These are phyloP conservation scores for Coemansia sp. DNA, from an alignment of 192 early-diverging fungal species.

Conservation along the genomic window DNA sequence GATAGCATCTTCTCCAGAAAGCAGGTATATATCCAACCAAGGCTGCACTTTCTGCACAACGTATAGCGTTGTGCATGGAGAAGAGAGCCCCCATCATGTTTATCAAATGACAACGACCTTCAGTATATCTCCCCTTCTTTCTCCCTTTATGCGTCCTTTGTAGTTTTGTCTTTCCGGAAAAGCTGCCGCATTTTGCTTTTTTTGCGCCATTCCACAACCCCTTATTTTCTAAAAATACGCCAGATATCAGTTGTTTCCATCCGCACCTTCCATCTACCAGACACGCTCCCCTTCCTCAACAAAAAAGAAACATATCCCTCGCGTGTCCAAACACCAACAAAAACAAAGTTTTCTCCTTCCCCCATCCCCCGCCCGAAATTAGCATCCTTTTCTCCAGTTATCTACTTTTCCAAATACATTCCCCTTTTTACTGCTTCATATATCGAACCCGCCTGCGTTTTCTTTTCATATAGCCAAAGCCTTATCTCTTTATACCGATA, in stretches of 20 bases:
- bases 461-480: neutral
- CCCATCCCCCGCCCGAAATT: neutral
- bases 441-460: neutral
- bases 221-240: neutral
- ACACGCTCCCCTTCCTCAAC: neutral
- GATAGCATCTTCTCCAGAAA: no score
- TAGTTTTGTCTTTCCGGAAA: no score
- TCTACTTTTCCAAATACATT: neutral
- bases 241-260: neutral
- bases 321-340: neutral
- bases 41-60: neutral
- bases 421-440: neutral
- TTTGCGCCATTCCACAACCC: neutral
- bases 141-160: neutral
- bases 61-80: neutral
- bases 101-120: neutral
- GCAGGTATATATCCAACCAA: neutral
- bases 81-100: neutral
- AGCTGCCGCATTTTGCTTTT: no score
- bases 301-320: no score
- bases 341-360: neutral
- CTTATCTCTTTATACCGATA: neutral
- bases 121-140: neutral
- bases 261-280: constrained; percentile 7
- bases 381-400: neutral